These are phyloP conservation scores for Lippia alba DNA, from an alignment of 305 asterid genomes.

Conservation along the genomic window DNA sequence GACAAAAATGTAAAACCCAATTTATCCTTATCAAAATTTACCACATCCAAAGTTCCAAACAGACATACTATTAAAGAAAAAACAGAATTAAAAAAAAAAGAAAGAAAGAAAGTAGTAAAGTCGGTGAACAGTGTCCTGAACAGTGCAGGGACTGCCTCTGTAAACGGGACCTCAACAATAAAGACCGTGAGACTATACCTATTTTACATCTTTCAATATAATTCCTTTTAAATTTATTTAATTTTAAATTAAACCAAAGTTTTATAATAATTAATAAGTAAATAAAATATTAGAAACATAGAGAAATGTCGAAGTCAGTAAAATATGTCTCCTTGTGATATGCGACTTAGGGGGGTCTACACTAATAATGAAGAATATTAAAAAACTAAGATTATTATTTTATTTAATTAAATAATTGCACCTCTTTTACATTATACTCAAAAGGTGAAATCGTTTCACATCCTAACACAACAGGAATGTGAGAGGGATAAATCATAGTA, in stretches of 20 bases:
- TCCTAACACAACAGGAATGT: too few species aligned
- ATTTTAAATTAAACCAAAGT: neutral
- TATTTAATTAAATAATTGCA: constrained; percentile 27
- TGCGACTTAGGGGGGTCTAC: constrained; percentile 18
- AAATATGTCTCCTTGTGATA: constrained; percentile 17
- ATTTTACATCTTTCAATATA: too few species aligned
- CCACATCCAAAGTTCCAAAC: too few species aligned
- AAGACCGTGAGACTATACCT: neutral
- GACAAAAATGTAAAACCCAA: too few species aligned
- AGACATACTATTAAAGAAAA: too few species aligned
- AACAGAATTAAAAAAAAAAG: too few species aligned
- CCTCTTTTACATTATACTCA: too few species aligned
- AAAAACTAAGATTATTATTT: neutral
- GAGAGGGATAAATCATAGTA: too few species aligned
- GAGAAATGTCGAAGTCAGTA: neutral
- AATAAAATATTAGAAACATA: neutral
- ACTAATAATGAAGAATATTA: neutral
- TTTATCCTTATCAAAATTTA: too few species aligned
- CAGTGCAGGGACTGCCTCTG: constrained; percentile 1
- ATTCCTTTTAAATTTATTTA: too few species aligned
- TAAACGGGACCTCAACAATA: constrained; percentile 1
- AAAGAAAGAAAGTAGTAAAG: too few species aligned
- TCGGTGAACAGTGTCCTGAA: neutral
- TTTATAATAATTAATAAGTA: neutral
- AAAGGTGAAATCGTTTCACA: too few species aligned